phyloP scores from a whole-genome alignment of 257 asterid species.

The Ligustrum vulgare region DNA sequence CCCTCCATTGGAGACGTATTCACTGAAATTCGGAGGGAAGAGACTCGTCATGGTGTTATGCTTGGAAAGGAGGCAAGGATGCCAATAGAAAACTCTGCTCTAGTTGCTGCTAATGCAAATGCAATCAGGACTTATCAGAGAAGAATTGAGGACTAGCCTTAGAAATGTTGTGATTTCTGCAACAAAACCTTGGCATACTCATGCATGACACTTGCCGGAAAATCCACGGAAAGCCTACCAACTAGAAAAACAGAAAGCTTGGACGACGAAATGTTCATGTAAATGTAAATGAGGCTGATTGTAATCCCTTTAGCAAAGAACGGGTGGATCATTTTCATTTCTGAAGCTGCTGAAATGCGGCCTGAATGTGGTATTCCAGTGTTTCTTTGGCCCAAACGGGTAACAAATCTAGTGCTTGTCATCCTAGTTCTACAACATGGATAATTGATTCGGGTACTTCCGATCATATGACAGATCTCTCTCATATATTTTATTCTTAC shows the following conservation, averaged over 20 bases:
- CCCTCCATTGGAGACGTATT: too few relatives aligned
- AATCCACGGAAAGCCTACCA: neutral
- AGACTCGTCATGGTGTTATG: too few relatives aligned
- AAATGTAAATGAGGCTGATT: neutral
- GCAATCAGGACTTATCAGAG: too few relatives aligned
- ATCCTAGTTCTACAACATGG: neutral
- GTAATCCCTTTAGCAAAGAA: neutral
- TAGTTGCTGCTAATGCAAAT: too few relatives aligned
- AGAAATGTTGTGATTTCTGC: too few relatives aligned
- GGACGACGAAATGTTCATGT: neutral
- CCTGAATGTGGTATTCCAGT: neutral
- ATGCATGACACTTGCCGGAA: too few relatives aligned
- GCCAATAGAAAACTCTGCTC: too few relatives aligned
- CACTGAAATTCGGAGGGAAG: too few relatives aligned
- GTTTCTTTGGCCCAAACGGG: conserved; percentile 6
- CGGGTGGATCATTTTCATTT: neutral
- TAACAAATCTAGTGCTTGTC: neutral
- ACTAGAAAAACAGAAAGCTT: neutral
- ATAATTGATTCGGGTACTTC: neutral
- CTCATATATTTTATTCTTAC: neutral
- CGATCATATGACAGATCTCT: neutral
- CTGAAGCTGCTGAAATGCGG: neutral
- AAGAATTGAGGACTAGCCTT: too few relatives aligned
- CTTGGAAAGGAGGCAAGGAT: too few relatives aligned
- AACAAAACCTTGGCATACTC: too few relatives aligned